Percentiles rank a stretch among this genome's conserved stretches.
These are phyloP conservation scores for Chrysoporthe austroafricana DNA, from an alignment of 2,329 filamentous ascomycete genomes.

Conservation along the genomic window DNA sequence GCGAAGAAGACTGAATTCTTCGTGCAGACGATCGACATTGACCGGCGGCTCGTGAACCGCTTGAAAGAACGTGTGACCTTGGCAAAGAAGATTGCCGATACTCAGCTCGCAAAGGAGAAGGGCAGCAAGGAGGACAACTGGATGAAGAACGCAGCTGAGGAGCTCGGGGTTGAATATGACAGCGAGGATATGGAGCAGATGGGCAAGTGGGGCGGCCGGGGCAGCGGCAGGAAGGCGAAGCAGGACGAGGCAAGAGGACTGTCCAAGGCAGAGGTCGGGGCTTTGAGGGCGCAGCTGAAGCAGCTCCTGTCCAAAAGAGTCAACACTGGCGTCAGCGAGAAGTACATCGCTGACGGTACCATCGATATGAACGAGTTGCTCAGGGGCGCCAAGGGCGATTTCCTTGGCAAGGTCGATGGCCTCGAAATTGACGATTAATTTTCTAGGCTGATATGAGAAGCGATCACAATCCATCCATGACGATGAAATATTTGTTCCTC, in stretches of 20 bases:
- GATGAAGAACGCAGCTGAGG: conserved; percentile 82
- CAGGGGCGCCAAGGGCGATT: conserved; percentile 66
- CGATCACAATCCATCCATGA: background rate
- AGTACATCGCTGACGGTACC: conserved; percentile 80
- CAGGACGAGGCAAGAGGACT: conserved; percentile 70
- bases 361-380: conserved; percentile 79
- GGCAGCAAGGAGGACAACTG: conserved; percentile 82
- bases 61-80: conserved; percentile 78
- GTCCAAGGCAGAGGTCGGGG: conserved; percentile 74
- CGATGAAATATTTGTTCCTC: background rate
- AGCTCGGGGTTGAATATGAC: conserved; percentile 92
- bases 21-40: conserved; percentile 81
- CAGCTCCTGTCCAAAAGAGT: conserved; percentile 72
- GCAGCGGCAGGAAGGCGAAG: conserved; percentile 73
- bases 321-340: conserved; percentile 86
- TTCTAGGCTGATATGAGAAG: background rate
- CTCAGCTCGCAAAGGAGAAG: conserved; percentile 84
- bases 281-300: conserved; percentile 72
- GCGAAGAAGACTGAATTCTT: conserved; percentile 61
- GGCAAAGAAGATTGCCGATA: conserved; percentile 86
- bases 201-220: conserved; percentile 67
- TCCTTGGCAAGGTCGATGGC: conserved; percentile 59
- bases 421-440: conserved; percentile 42
- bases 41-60: conserved; percentile 75
- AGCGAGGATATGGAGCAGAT: conserved; percentile 77